Percentiles rank a stretch among this genome's conserved stretches.
Evolutionary conservation across 2,329 filamentous ascomycete species (phyloP).

Genomic region (Penicillium olsonii): DNA sequence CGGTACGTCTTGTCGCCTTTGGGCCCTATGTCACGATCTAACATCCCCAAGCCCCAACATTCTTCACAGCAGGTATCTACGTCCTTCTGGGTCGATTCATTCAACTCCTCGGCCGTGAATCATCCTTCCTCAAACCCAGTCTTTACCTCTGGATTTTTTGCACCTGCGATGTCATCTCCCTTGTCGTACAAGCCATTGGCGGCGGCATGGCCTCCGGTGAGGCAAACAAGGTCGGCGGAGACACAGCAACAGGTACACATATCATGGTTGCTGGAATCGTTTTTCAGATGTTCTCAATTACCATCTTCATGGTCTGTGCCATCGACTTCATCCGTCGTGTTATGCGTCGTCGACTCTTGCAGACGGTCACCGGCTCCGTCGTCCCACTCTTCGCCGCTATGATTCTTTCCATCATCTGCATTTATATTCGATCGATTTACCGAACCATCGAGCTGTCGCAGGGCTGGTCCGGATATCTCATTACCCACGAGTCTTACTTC

Average conservation of each 20-base stretch:
- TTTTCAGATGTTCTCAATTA: constrained; percentile 60
- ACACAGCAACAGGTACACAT: constrained; percentile 51
- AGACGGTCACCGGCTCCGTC: constrained; percentile 27
- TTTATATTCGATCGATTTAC: constrained; percentile 54
- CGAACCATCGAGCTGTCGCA: constrained; percentile 53
- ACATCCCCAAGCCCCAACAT: constrained; percentile 43
- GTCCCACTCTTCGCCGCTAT: constrained; percentile 41
- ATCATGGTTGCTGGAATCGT: constrained; percentile 57
- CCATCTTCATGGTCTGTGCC: constrained; percentile 54
- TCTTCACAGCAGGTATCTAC: constrained; percentile 56
- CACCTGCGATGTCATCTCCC: constrained; percentile 56
- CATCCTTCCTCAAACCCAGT: constrained; percentile 45
- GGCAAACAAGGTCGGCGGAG: constrained; percentile 48
- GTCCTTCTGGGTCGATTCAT: constrained; percentile 53
- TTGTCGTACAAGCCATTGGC: constrained; percentile 58
- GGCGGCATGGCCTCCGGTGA: constrained; percentile 52
- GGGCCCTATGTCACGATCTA: not conserved
- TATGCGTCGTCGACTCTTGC: constrained; percentile 25
- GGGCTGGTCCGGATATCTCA: constrained; percentile 54
- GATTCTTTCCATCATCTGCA: constrained; percentile 45
- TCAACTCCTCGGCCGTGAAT: constrained; percentile 44
- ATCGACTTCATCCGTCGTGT: constrained; percentile 49
- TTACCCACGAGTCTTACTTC: constrained; percentile 54
- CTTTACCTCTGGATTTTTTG: constrained; percentile 55
- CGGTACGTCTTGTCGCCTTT: constrained; percentile 6